Evolutionary conservation across 257 asterid genomes (phyloP), one percentile per base, ranked within the genome.

Genomic region (Gardenia jasminoides): DNA sequence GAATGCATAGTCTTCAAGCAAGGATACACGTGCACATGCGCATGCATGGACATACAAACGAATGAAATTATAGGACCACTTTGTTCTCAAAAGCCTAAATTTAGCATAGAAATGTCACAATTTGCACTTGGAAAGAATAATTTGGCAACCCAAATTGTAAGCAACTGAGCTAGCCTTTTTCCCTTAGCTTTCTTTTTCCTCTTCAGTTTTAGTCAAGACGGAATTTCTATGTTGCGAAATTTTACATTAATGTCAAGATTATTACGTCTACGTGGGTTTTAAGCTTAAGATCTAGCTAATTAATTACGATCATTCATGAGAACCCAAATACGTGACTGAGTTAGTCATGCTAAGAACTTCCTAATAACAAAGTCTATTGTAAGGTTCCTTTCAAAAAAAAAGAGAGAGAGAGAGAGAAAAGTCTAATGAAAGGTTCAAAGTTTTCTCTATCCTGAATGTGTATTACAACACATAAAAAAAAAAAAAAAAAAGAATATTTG

Each of bases 1-100:
- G 86, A 74, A 78, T 78, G 88, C 85, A 82, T 67, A 70, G 84
- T 79, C 79, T 84, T 79, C 82, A 68, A 84, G 85, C 85, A 81
- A 58, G 71, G 77, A 67, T 44, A 67, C 85, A 86, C 88, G 86
- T 83, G 87, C 90, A 85, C 79, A 52, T 84, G 88, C 86, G 86
- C 88, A 78, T 78, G 87, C 90, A 68, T 83, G 47, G 70, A 30
- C 67, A 61, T n/a, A 75, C n/a, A 64, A 80, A 47, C 69, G 64
- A 73, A 87, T 67, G 54, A 78, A 81, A 81, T n/a, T 46, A n/a
- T 47, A 85, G 90, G 84, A 83, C 90, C 87, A 85, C 79, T 19
- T 43, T 67, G 17, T n/a, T 67, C 83, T 82, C 73, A 73, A 82
- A 82, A 85, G 79, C 66, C 67, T 62, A 64, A 79, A 70, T 62